Base-by-base conservation (phyloP, 306 rosid species). In the Sphenostylis stenocarpa region DNA sequence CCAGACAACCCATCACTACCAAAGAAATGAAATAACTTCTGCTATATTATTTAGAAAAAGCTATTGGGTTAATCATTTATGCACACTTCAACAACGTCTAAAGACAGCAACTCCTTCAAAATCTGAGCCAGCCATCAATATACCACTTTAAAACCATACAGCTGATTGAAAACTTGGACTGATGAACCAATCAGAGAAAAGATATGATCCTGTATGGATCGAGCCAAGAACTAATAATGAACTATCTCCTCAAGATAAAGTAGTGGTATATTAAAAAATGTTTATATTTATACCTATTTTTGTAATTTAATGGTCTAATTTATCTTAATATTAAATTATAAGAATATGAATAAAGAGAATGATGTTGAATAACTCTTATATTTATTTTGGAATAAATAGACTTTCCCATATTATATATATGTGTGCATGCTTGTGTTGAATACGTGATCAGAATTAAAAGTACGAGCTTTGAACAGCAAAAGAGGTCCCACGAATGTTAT, bases 401-500 rank as follows among this genome's bases (percentile, higher is more conserved):
- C n/a, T n/a, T n/a, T n/a, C n/a, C n/a, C n/a, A n/a, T n/a, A n/a
- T n/a, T n/a, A n/a, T n/a, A n/a, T 11, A 4, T 21, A 21, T 10
- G 0, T 21, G 26, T 23, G 23, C 3, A 17, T 19, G 57, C 7
- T 3, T 21, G 21, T 28, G 21, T 60, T 15, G 41, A 60, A 60
- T 16, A 60, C 16, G 66, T 29, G 41, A 60, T 60, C 21, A 60
- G 13, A 29, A 15, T 6, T 60, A 29, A 29, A 60, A 34, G 33
- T 70, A 33, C 52, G 49, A 52, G 16, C 21, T 21, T 79, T 48
- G 55, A 79, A 55, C 45, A 20, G 31, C 21, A 16, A 43, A 53
- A 17, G 61, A 49, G 84, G 79, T 28, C 84, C 84, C 84, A 53
- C 70, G 70, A 9, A 64, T 64, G 62, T 57, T 33, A 63, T 23